These are phyloP conservation scores for Wickerhamomyces canadensis DNA, from an alignment of 805 yeast genomes.

Conservation along the genomic window DNA sequence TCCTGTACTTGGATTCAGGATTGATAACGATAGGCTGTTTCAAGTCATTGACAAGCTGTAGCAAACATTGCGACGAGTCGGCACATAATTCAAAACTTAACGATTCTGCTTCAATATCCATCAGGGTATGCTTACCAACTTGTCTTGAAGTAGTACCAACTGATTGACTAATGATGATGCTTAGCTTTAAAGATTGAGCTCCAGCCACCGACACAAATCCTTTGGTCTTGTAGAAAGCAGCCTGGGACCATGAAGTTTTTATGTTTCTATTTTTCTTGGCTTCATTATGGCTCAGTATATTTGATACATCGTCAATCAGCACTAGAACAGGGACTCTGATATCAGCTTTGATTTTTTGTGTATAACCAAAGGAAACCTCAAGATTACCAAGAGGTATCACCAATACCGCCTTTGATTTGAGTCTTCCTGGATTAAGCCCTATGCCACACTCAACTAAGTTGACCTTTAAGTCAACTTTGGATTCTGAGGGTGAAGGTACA, in stretches of 20 bases:
- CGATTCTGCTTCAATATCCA: constrained; percentile 44
- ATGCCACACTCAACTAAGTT: constrained; percentile 46
- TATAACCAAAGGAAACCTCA: constrained; percentile 37
- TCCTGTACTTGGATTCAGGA: constrained; percentile 54
- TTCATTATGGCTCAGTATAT: constrained; percentile 28
- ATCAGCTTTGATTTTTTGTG: constrained; percentile 35
- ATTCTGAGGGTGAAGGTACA: constrained; percentile 3
- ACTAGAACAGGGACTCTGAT: constrained; percentile 45
- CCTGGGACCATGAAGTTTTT: constrained; percentile 34
- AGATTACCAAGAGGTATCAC: constrained; percentile 49
- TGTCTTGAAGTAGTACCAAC: constrained; percentile 21
- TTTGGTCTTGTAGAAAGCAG: constrained; percentile 32
- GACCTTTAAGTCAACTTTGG: constrained; percentile 14
- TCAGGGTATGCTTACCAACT: constrained; percentile 25
- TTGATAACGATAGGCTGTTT: constrained; percentile 60
- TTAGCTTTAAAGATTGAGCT: constrained; percentile 27
- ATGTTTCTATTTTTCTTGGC: constrained; percentile 19
- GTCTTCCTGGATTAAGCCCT: constrained; percentile 58
- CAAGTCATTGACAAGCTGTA: constrained; percentile 65
- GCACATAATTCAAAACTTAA: constrained; percentile 62
- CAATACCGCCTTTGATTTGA: constrained; percentile 48
- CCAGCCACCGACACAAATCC: constrained; percentile 55
- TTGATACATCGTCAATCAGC: constrained; percentile 56
- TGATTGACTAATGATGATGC: constrained; percentile 19
- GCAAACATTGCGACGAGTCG: constrained; percentile 71